These are phyloP conservation scores for Ormosia semicastrata DNA, from an alignment of 306 rosid genomes.

Conservation along the genomic window DNA sequence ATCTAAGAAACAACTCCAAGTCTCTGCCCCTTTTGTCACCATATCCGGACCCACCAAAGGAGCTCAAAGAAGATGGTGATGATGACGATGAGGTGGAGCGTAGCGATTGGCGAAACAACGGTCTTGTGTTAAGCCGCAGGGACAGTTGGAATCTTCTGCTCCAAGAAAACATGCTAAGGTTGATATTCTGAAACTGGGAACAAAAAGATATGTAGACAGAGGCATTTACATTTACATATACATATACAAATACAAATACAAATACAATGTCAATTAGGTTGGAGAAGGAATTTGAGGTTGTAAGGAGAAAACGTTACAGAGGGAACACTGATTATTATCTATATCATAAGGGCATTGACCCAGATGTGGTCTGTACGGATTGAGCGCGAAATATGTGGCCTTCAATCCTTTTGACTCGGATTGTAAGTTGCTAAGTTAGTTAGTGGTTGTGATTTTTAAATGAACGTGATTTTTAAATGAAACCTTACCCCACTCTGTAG, in stretches of 20 bases:
- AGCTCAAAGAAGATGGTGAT: slow-evolving; percentile 20
- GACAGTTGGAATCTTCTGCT: slow-evolving; percentile 34
- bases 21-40: not conserved
- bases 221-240: not conserved
- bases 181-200: not conserved
- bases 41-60: slow-evolving; percentile 9
- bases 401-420: slow-evolving; percentile 33
- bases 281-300: slow-evolving; percentile 21
- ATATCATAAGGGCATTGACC: not conserved
- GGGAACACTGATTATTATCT: not conserved
- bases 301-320: not conserved
- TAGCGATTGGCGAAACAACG: slow-evolving; percentile 36
- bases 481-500: not conserved
- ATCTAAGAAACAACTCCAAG: slow-evolving; percentile 34
- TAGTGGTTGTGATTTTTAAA: not conserved
- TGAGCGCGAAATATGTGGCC: slow-evolving; percentile 38
- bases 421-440: slow-evolving; percentile 31
- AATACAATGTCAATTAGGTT: not conserved
- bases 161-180: slow-evolving; percentile 56
- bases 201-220: not conserved
- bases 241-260: not conserved
- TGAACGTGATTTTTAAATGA: not conserved
- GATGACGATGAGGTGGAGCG: slow-evolving; percentile 32
- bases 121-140: slow-evolving; percentile 25
- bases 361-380: slow-evolving; percentile 14